Base-by-base conservation (phyloP, 2,329 filamentous ascomycete species). In the Cadophora sp. region DNA sequence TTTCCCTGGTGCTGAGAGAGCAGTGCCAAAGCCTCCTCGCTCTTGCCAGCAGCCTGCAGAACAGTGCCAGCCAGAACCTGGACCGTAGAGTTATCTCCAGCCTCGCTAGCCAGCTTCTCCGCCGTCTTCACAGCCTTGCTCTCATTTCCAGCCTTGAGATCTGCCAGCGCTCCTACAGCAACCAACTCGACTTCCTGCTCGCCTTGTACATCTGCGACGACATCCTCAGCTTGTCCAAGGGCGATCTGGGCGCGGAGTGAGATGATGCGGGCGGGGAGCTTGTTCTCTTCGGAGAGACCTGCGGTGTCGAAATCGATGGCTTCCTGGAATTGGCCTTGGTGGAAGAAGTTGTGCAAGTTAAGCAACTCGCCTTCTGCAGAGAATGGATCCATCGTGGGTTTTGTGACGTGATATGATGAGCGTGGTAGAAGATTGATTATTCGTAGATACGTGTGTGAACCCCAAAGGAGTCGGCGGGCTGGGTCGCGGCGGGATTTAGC, bases 231-330 rank as follows among this genome's bases (percentile, higher is more conserved):
- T 77, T 97, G 89, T 65, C 93, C 93, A 8, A 95, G 87, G 62
- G 94, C 94, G 76, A 97, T 89, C 78, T 91, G 91, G 53, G 95
- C 90, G 78, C 96, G 92, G 71, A 95, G 88, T 78, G 91, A 86
- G 66, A 98, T 88, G 55, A 97, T 83, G 68, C 90, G 90, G 50
- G 92, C 92, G 51, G 93, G 88, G 16, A 94, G 85, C 58, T 85
- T 85, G 82, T 97, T 97, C 76, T 91, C 89, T 71, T 89, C 74
- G 55, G 92, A 96, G 77, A 98, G 91, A 68, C 89, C 85, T 6
- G 91, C 89, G 53, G 89, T 91, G 80, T 97, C 91, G 82, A 94
- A 97, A 82, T 96, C 91, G 80, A 97, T 81, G 72, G 97, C 94
- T 77, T 91, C 86, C 77, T 92, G 87, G 85, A 93, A 97, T 84